Evolutionary conservation across 1,139 yeast genomes (phyloP), one percentile per base, ranked within the genome.

Genomic region (Pichia sp.): DNA sequence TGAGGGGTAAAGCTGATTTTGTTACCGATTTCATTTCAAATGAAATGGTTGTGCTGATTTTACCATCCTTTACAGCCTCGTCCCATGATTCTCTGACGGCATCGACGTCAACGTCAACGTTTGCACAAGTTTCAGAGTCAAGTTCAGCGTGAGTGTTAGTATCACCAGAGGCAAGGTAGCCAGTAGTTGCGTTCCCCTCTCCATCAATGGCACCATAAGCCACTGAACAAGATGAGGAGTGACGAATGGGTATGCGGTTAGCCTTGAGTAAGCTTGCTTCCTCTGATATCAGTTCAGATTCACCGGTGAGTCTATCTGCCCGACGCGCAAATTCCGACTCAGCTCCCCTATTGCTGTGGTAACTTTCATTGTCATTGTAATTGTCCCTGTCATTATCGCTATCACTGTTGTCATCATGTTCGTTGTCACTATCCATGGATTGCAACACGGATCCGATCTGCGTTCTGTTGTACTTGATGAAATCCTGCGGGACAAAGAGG

Each of bases 401-500:
- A 20, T 27, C 28, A 11, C 8, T 16, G 3, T 37, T 42, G 2
- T 32, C 42, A 8, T 38, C 48, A 3, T 37, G 28, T 14, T 45
- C 45, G 3, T 25, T 10, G 11, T 22, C 37, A 14, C 29, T 32
- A 19, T 40, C 44, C 39, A 49, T 38, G 9, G 33, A 24, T 9
- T 43, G 30, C n/a, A 47, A 29, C 5, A 38, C 47, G 20, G 34
- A 30, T 3, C 41, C 48, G 5, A 50, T 37, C 19, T 42, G 45
- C 5, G 36, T 31, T 18, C 41, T 38, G 16, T 38, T 34, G 15
- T 39, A 45, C 15, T 34, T 43, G 24, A 55, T 50, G 47, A 73
- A 73, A 52, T 74, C 79, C 19, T 66, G 60, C 0, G 79, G 78
- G 18, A 69, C 52, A 37, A 60, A 73, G 9, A 74, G 55, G 0